Base-by-base conservation (phyloP, 176 grass and related monocot species). In the Ampelocalamus luodianensis region DNA sequence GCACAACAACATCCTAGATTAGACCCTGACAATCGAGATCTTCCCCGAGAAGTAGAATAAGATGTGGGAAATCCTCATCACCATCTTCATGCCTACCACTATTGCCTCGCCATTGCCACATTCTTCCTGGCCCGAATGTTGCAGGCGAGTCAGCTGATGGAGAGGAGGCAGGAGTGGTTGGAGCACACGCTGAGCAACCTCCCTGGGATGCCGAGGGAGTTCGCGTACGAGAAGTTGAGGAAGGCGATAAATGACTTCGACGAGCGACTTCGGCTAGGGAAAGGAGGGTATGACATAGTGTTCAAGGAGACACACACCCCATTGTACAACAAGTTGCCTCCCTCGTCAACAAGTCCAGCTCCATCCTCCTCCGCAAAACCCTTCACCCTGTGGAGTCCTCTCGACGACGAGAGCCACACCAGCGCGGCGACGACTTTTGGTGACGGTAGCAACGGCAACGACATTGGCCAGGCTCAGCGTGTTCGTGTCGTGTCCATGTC, bases 1-100 rank as follows among this genome's bases (percentile, higher is more conserved):
- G 87, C 93, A 92, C 85, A 94, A 94, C 88, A 92, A 90, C 71
- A 43, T 94, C 74, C 88, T 94, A 7, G 85, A 87, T 8, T 94
- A 90, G 93, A 64, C 7, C 39, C 40, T 94, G 11, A 69, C 74
- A 1, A 87, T 94, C 68, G 79, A 94, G 82, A 45, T 64, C 6
- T 70, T 92, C 76, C 74, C 49, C 3, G 37, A 78, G 16, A 38
- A 60, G 59, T 39, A 43, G 65, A 82, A 26, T n/a, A 82, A 10
- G 24, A 7, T 15, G 42, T 85, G 81, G 83, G 2, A 83, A 0
- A 3, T 64, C 53, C 3, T 49, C 65, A 44, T 89, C 6, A 68
- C 64, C 14, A 87, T 63, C 37, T 15, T 64, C 22, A 65, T 59
- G 17, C 71, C 81, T 3, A 10, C 71, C 2, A 9, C 32, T 5